A percentile compares a stretch with the other conserved stretches of the same genome.
Evolutionary conservation across 305 asterid species (phyloP).

Genomic region (Coffea humblotiana): DNA sequence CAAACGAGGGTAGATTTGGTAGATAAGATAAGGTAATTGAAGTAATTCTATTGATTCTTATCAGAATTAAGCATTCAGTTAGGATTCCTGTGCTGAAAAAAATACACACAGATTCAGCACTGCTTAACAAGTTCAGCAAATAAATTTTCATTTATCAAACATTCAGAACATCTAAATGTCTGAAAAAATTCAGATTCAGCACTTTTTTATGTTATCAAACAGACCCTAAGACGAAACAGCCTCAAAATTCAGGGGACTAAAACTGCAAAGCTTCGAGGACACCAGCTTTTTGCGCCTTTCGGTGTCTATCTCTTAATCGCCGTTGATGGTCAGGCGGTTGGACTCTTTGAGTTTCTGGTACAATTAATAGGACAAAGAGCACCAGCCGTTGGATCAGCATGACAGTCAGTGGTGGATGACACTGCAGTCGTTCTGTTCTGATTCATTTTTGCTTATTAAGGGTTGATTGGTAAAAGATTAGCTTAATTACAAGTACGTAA

Average conservation of each 20-base stretch:
- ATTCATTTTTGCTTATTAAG: not conserved
- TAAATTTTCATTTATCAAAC: too few species aligned
- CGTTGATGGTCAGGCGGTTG: not conserved
- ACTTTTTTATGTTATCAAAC: too few species aligned
- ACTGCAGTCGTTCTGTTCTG: not conserved
- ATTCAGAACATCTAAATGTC: too few species aligned
- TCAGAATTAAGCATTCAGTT: too few species aligned
- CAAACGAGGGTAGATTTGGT: too few species aligned
- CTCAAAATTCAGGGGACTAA: not conserved
- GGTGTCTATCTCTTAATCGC: not conserved
- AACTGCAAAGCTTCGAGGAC: not conserved
- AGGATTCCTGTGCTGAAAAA: too few species aligned
- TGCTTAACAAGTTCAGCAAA: too few species aligned
- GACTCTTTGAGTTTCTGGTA: not conserved
- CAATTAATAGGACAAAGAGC: not conserved
- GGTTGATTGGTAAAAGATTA: not conserved
- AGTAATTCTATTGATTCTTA: too few species aligned
- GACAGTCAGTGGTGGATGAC: not conserved
- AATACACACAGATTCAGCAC: too few species aligned
- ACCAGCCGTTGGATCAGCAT: conserved; percentile 15
- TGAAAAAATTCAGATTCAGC: too few species aligned
- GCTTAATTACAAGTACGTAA: not conserved
- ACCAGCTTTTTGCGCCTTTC: not conserved
- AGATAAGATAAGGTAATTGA: too few species aligned
- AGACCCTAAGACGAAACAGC: not conserved